phyloP scores from a whole-genome alignment of 1,284 basidiomycete genomes.

The Trametes sp. region DNA sequence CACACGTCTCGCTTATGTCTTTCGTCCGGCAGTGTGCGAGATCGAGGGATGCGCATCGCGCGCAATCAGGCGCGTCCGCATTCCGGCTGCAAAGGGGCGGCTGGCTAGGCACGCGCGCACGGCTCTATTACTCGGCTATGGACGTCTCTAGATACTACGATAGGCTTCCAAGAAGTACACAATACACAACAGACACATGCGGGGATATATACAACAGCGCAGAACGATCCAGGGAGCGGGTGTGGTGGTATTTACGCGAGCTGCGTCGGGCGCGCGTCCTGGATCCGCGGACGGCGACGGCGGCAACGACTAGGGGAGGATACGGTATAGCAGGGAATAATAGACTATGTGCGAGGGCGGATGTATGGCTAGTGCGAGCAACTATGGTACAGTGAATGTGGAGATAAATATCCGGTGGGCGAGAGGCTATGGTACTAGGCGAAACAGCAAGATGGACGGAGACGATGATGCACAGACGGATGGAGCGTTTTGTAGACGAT shows the following conservation, averaged over 20 bases:
- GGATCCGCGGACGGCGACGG: not conserved
- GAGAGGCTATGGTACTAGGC: constrained; percentile 5
- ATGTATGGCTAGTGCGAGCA: constrained; percentile 19
- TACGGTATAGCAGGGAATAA: not conserved
- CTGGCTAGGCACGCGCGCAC: not conserved
- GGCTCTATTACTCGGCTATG: constrained; percentile 14
- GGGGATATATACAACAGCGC: constrained; percentile 24
- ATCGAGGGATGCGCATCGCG: no score
- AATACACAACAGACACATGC: constrained; percentile 21
- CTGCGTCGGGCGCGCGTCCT: not conserved
- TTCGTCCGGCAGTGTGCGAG: no score
- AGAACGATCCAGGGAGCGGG: not conserved
- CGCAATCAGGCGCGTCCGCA: no score
- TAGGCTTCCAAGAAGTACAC: constrained; percentile 19
- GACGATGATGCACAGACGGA: not conserved
- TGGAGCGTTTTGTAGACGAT: not conserved
- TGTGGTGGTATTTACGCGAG: constrained; percentile 17
- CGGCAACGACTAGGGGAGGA: not conserved
- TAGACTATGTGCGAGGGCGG: constrained; percentile 7
- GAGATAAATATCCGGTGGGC: constrained; percentile 14
- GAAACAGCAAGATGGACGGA: constrained; percentile 2
- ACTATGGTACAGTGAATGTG: constrained; percentile 10
- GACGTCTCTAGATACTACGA: not conserved
- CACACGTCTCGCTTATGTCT: no score
- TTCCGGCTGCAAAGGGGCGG: not conserved